Conservation (phyloP, 257 asterid genomes). For the Ligustrum vulgare region DNA sequence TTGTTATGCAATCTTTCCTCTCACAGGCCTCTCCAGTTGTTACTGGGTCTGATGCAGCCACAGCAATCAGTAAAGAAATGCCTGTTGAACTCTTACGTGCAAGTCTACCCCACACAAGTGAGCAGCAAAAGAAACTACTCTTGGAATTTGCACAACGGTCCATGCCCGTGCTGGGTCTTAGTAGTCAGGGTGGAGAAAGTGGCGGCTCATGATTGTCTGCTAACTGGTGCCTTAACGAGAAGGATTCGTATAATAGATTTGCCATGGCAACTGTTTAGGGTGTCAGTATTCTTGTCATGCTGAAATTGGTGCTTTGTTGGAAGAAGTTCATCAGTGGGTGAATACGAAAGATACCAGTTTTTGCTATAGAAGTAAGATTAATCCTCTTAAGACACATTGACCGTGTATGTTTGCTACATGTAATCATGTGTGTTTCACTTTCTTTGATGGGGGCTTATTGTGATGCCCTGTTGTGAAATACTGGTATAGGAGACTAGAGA, state of each 20-base stretch:
- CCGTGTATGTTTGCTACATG: not conserved
- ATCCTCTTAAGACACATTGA: not conserved
- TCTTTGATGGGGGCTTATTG: conserved; percentile 2
- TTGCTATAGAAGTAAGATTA: not conserved
- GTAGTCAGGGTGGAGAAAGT: conserved; percentile 35
- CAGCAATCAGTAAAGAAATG: conserved; percentile 61
- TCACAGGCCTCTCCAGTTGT: conserved; percentile 42
- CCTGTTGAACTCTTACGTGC: conserved; percentile 75
- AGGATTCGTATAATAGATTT: not conserved
- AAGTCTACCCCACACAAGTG: conserved; percentile 76
- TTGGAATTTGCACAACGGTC: conserved; percentile 68
- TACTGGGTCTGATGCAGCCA: conserved; percentile 51
- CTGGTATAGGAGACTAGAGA: conserved; percentile 18
- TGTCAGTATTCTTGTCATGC: conserved; percentile 17
- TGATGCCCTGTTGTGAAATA: conserved; percentile 38
- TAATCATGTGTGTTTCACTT: not conserved
- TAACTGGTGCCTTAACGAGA: not conserved
- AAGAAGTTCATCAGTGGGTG: conserved; percentile 6
- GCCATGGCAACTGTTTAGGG: not conserved
- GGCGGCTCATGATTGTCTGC: conserved; percentile 36
- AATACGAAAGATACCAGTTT: conserved; percentile 12
- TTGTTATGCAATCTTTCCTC: conserved; percentile 48
- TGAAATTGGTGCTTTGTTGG: not conserved
- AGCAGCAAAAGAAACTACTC: conserved; percentile 60
- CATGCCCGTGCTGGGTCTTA: conserved; percentile 47